phyloP scores from a whole-genome alignment of 768 basidiomycete genomes.

The Paxillus ammoniavirescens region DNA sequence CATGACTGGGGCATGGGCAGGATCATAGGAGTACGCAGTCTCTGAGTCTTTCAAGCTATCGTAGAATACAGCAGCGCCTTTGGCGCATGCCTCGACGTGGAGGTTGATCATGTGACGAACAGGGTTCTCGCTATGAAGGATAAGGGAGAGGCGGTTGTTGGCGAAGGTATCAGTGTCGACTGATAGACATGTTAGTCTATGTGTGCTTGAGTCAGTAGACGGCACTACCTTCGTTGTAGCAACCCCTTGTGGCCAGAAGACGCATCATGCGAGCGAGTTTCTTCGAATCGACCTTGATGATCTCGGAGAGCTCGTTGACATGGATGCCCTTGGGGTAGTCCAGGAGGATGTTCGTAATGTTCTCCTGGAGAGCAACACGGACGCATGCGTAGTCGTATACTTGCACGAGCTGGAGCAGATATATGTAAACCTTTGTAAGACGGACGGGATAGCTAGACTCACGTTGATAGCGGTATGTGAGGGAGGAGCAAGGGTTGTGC shows the following conservation, averaged over 20 bases:
- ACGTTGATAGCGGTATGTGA: conserved; percentile 33
- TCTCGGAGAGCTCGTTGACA: conserved; percentile 27
- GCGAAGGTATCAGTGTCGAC: conserved; percentile 31
- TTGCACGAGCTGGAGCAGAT: conserved; percentile 21
- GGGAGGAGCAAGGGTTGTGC: conserved; percentile 35
- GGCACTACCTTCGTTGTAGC: conserved; percentile 31
- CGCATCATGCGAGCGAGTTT: conserved; percentile 33
- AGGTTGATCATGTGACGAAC: conserved; percentile 18
- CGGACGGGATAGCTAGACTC: background rate
- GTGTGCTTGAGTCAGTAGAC: background rate
- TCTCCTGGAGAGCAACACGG: conserved; percentile 26
- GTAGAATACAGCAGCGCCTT: conserved; percentile 21
- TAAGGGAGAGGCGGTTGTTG: conserved; percentile 34
- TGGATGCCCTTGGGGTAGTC: conserved; percentile 31
- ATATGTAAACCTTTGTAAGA: background rate
- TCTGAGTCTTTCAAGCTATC: conserved; percentile 28
- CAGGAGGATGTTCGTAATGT: conserved; percentile 27
- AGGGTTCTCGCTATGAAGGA: conserved; percentile 24
- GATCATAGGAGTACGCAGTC: conserved; percentile 18
- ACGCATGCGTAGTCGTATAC: conserved; percentile 29
- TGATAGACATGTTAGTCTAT: conserved; percentile 4
- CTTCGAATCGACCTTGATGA: conserved; percentile 16
- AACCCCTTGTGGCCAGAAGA: conserved; percentile 28
- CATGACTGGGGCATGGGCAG: conserved; percentile 21
- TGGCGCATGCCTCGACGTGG: conserved; percentile 17